These are phyloP conservation scores for Lentinula raphanica DNA, from an alignment of 768 basidiomycete species.

Conservation along the genomic window DNA sequence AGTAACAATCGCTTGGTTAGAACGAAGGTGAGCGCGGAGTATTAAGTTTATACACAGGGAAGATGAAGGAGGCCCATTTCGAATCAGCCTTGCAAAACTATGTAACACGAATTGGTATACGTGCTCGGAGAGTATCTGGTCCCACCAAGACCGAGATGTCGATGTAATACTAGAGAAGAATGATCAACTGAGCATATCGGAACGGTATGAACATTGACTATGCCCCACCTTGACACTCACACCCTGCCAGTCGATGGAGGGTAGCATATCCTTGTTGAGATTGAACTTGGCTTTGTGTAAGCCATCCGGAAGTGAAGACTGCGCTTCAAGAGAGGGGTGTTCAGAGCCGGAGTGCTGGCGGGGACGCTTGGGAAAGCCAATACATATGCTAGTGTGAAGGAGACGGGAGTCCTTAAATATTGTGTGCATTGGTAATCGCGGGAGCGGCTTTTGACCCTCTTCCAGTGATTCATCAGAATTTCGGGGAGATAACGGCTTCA, in stretches of 20 bases:
- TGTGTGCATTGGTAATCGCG: slow-evolving; percentile 34
- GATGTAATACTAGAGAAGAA: slow-evolving; percentile 57
- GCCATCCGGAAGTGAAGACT: slow-evolving; percentile 58
- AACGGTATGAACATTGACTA: neutral
- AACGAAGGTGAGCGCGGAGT: neutral
- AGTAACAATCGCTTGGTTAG: neutral
- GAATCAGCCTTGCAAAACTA: slow-evolving; percentile 22
- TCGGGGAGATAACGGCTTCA: slow-evolving; percentile 21
- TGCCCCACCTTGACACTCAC: slow-evolving; percentile 58
- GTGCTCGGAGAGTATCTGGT: slow-evolving; percentile 56
- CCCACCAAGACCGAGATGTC: slow-evolving; percentile 65
- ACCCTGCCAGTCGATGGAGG: slow-evolving; percentile 62
- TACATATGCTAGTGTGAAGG: slow-evolving; percentile 45
- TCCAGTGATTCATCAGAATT: slow-evolving; percentile 18
- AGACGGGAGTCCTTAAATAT: slow-evolving; percentile 39
- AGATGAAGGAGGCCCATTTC: neutral
- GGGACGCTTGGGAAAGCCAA: slow-evolving; percentile 71
- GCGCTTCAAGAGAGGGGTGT: slow-evolving; percentile 41
- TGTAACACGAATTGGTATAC: slow-evolving; percentile 55
- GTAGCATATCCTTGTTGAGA: slow-evolving; percentile 55
- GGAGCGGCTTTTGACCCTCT: slow-evolving; percentile 36
- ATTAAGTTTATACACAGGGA: neutral
- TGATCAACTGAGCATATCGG: slow-evolving; percentile 6
- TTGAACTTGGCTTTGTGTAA: slow-evolving; percentile 56
- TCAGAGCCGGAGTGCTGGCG: slow-evolving; percentile 34